Base-by-base conservation (phyloP, 768 basidiomycete genomes). In the Suillus cothurnatus region DNA sequence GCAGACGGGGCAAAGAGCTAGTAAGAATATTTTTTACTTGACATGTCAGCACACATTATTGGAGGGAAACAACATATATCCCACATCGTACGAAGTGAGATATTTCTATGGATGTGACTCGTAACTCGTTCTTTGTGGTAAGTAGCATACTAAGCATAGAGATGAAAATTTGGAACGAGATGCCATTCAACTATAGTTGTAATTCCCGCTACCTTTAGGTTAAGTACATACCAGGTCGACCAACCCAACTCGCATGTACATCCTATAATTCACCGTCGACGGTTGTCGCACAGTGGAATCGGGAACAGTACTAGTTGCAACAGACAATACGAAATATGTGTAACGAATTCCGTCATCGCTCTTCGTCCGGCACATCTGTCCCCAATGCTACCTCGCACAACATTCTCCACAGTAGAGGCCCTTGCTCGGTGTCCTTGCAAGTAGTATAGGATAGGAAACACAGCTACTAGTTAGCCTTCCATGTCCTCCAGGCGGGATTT, bases 401-500 rank as follows among this genome's bases (percentile, higher is more conserved):
- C 4, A n/a, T 45, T 45, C 45, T n/a, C 43, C 21, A 11, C 9
- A n/a, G 45, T n/a, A 11, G 9, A 11, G 21, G 9, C 9, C 41
- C 41, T n/a, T 45, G 47, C 12, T 26, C 28, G 59, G 62, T 65
- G 57, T 53, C 52, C 14, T 53, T 53, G 28, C 64, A 61, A 60
- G 49, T 66, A 63, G 60, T 62, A 55, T 56, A 8, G 17, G 28
- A 23, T 19, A 11, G 26, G 23, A 43, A 45, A 49, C 36, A n/a
- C n/a, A 45, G 62, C 61, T 4, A 41, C 34, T 67, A 70, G 26
- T 77, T 73, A 86, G 36, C 85, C 86, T 67, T 88, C 87, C 64
- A 79, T 82, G 53, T 88, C 86, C 47, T 81, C 84, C 62, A 87
- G 76, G 52, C 76, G 74, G 47, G 72, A 74, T 72, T 82, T 83